Conservation (phyloP, 495 filamentous ascomycete genomes). For the Lentithecium fluviatile region DNA sequence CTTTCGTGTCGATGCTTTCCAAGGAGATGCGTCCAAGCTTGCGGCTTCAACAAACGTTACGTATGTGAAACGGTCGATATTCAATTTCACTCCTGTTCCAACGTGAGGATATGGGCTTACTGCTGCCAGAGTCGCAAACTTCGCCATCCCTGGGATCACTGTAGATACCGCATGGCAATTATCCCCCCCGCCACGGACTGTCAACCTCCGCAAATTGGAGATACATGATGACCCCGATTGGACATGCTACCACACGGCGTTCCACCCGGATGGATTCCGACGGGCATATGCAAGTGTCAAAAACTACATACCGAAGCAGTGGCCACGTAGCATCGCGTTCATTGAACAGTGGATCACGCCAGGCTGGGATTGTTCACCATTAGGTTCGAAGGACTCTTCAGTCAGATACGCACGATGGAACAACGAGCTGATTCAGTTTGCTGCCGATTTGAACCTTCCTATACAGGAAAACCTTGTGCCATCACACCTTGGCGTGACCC, state of each 20-base stretch:
- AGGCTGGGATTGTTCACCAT: conserved; percentile 12
- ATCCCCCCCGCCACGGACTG: background rate
- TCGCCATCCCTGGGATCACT: background rate
- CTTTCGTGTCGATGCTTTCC: conserved; percentile 3
- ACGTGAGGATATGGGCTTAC: background rate
- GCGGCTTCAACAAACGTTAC: conserved; percentile 5
- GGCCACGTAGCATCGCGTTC: background rate
- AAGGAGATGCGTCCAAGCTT: background rate
- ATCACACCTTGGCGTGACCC: background rate
- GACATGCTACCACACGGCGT: background rate
- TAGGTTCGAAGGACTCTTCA: background rate
- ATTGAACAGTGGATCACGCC: conserved; percentile 13
- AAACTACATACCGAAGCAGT: background rate
- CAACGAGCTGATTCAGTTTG: conserved; percentile 11
- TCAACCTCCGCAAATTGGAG: background rate
- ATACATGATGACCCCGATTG: background rate
- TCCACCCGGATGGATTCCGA: background rate
- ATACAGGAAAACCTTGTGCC: conserved; percentile 7
- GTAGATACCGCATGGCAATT: background rate
- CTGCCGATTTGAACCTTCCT: conserved; percentile 6
- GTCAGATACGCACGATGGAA: conserved; percentile 1
- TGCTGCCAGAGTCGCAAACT: background rate
- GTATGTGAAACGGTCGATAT: too few species aligned
- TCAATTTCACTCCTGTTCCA: background rate
- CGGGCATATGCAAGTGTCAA: background rate